phyloP scores from a whole-genome alignment of 2,329 filamentous ascomycete genomes.

The Westerdykella sp. region DNA sequence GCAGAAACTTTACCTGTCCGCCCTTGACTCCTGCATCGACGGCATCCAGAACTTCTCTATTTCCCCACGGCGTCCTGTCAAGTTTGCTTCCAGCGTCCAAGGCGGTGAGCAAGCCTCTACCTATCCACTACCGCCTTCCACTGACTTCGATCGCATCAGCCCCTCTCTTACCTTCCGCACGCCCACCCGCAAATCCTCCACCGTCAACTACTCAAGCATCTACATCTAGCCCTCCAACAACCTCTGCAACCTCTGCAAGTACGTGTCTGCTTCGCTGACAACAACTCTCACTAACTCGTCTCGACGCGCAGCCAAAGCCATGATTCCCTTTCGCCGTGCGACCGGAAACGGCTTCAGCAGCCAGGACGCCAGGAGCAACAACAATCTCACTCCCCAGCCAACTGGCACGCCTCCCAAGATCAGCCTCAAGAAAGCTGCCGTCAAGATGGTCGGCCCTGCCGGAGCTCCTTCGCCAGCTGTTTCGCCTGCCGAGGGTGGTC shows the following conservation, averaged over 20 bases:
- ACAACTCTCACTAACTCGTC: background rate
- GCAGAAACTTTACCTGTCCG: conserved; percentile 10
- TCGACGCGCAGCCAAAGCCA: conserved; percentile 1
- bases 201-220: conserved; percentile 8
- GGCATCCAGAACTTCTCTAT: conserved; percentile 11
- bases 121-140: conserved; percentile 2
- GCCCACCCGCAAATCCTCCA: background rate
- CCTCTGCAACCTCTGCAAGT: conserved; percentile 1
- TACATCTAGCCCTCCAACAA: conserved; percentile 1
- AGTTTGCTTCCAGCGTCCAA: no score
- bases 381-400: conserved; percentile 17
- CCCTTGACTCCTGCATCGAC: conserved; percentile 14
- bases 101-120: background rate
- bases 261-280: background rate
- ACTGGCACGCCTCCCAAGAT: conserved; percentile 9
- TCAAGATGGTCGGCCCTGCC: conserved; percentile 21
- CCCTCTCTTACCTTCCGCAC: background rate
- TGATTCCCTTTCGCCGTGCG: conserved; percentile 8
- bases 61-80: background rate
- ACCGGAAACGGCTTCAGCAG: background rate
- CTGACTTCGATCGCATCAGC: conserved; percentile 3
- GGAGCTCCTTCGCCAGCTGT: background rate
- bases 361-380: conserved; percentile 13
- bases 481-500: background rate
- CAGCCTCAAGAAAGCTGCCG: conserved; percentile 25